Base-by-base conservation (phyloP, 2,329 filamentous ascomycete species). In the Cyphellophora europaea region DNA sequence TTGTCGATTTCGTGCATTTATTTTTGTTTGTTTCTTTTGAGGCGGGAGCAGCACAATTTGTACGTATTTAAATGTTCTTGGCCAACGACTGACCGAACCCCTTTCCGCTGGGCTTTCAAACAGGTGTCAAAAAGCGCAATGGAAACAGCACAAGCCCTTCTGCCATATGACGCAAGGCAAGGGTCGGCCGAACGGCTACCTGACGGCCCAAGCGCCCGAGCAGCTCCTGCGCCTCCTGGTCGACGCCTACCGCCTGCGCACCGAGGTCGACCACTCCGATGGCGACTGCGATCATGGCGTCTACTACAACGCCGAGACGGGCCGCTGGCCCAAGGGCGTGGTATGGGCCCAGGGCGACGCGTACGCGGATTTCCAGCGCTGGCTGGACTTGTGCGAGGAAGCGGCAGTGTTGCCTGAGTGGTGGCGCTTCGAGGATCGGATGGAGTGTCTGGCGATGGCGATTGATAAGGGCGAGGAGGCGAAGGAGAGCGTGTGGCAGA, bases 401-500 rank as follows among this genome's bases (percentile, higher is more conserved):
- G 41, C 36, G 0, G 44, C 47, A 2, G 42, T 69, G 5, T 49
- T 71, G 19, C 67, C 67, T 3, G 14, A 52, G 0, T 49, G 47
- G 47, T 49, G 47, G 47, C 27, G 30, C 11, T 48, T 43, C 13
- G 47, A 49, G 32, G 43, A 47, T 16, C 31, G 47, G 16, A 48
- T 49, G 47, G 42, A 48, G 32, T 45, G 41, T 31, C 36, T 49
- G 13, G 17, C 36, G 11, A 25, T 40, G 19, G 47, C 44, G 15
- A 42, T 45, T 31, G 41, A 45, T 31, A 38, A 40, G 25, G 37
- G 43, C 11, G 39, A 42, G 25, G 41, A 44, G 16, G 27, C 11
- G 27, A 14, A 30, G 2, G 42, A 49, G 21, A 40, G 33, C 3
- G 42, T 49, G 10, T 46, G 42, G 18, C 40, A 40, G 12, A 33